Percentiles rank a stretch among this genome's conserved stretches.
These are phyloP conservation scores for Vitis riparia DNA, from an alignment of 164 flowering plant genomes.

Conservation along the genomic window DNA sequence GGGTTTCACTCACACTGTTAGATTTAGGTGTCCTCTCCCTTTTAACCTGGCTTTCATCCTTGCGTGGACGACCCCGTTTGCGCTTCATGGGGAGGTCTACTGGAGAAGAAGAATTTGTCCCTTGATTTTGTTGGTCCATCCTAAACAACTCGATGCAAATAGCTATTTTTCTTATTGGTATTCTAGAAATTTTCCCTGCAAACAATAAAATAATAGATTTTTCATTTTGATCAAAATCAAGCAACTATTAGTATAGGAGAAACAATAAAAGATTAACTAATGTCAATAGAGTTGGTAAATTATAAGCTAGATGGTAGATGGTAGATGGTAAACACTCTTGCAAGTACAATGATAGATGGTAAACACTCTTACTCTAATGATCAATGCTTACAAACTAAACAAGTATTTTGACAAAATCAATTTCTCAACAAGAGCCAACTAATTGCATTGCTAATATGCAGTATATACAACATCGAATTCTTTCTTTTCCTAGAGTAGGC, in stretches of 20 bases:
- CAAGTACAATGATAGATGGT: too few species aligned
- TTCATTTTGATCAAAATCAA: not conserved
- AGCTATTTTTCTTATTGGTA: not conserved
- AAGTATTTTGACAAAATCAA: too few species aligned
- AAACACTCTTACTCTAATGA: too few species aligned
- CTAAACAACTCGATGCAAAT: not conserved
- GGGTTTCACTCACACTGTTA: conserved; percentile 7
- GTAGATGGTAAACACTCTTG: too few species aligned
- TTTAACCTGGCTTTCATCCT: conserved; percentile 28
- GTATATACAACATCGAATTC: too few species aligned
- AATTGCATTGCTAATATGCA: too few species aligned
- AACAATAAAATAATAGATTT: not conserved
- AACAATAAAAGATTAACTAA: not conserved
- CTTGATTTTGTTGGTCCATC: conserved; percentile 33
- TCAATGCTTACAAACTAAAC: too few species aligned
- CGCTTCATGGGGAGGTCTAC: conserved; percentile 33
- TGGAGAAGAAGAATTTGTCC: conserved; percentile 10
- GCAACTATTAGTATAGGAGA: not conserved
- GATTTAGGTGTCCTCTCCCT: conserved; percentile 16
- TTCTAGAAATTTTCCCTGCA: conserved; percentile 1
- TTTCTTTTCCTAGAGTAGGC: too few species aligned
- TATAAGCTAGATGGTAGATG: too few species aligned
- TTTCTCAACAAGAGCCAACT: too few species aligned
- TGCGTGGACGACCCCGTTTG: conserved; percentile 62
- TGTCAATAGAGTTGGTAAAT: too few species aligned